Evolutionary conservation across 805 yeast species (phyloP).

Genomic region (Candida parachauliodes): DNA sequence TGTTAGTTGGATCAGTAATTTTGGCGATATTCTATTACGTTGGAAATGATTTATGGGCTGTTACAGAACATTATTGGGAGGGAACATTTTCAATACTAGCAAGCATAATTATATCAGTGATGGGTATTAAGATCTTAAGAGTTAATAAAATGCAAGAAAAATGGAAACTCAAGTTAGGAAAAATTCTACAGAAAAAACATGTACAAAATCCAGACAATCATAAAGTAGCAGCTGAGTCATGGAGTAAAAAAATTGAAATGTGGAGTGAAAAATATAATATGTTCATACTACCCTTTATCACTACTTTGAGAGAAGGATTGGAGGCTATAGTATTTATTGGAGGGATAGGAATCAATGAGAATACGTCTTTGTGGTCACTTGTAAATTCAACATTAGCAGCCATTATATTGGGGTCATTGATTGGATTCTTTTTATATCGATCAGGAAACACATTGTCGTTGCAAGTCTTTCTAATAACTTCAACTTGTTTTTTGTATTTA

Average conservation of each 20-base stretch:
- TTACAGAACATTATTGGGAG: constrained; percentile 48
- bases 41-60: constrained; percentile 43
- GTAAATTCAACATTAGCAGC: constrained; percentile 28
- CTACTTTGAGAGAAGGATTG: constrained; percentile 40
- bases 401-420: constrained; percentile 25
- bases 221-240: constrained; percentile 6
- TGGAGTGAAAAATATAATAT: constrained; percentile 27
- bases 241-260: constrained; percentile 9
- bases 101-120: constrained; percentile 41
- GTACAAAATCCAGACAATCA: constrained; percentile 13
- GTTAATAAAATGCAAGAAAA: constrained; percentile 43
- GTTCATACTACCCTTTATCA: constrained; percentile 37
- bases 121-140: constrained; percentile 44
- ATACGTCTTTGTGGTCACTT: constrained; percentile 29
- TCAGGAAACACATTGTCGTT: constrained; percentile 41
- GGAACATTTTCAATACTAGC: constrained; percentile 43
- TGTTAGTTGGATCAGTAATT: constrained; percentile 38
- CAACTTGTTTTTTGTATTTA: constrained; percentile 39
- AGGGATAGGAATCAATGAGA: constrained; percentile 38
- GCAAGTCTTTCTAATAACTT: constrained; percentile 36
- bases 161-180: constrained; percentile 39
- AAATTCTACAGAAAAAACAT: constrained; percentile 22
- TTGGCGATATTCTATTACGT: constrained; percentile 37
- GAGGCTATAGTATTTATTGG: constrained; percentile 44
- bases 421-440: constrained; percentile 34